Percentiles rank a stretch among this genome's conserved stretches.
phyloP scores from a whole-genome alignment of 805 yeast species.

The Isabelozyma heimii region DNA sequence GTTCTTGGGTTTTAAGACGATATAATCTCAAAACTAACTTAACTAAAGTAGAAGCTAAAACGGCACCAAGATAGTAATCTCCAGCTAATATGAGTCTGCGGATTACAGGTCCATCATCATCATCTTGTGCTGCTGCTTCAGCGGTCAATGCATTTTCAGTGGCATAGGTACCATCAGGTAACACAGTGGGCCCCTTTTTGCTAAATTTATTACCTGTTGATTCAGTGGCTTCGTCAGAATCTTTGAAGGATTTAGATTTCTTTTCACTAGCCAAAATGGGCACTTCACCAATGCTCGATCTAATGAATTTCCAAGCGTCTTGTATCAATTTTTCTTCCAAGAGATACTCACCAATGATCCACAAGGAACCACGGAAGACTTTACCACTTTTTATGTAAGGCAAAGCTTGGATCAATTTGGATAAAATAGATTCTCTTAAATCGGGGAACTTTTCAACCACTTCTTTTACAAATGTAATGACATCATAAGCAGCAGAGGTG shows the following conservation, averaged over 20 bases:
- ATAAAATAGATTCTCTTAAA: constrained; percentile 62
- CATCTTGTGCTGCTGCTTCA: constrained; percentile 28
- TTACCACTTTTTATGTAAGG: constrained; percentile 77
- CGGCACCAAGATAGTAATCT: constrained; percentile 87
- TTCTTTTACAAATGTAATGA: constrained; percentile 87
- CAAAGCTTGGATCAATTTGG: constrained; percentile 60
- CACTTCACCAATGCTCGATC: constrained; percentile 82
- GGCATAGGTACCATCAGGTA: constrained; percentile 99
- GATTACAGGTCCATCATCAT: constrained; percentile 61
- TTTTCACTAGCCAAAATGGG: constrained; percentile 81
- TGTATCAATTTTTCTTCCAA: constrained; percentile 68
- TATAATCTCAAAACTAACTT: constrained; percentile 80
- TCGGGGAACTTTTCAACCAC: constrained; percentile 90
- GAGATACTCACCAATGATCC: constrained; percentile 95
- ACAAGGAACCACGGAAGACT: constrained; percentile 87
- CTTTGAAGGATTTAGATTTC: constrained; percentile 22
- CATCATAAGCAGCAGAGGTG: constrained; percentile 83
- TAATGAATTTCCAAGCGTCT: constrained; percentile 82
- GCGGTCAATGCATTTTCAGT: constrained; percentile 81
- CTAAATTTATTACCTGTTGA: constrained; percentile 22
- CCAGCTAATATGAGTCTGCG: constrained; percentile 82
- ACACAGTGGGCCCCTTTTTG: constrained; percentile 68
- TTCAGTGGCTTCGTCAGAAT: constrained; percentile 33
- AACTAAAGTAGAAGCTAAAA: constrained; percentile 81
- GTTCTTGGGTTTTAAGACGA: constrained; percentile 50